Conservation (phyloP, 331 rosid genomes). For the Erythrophleum ivorense region DNA sequence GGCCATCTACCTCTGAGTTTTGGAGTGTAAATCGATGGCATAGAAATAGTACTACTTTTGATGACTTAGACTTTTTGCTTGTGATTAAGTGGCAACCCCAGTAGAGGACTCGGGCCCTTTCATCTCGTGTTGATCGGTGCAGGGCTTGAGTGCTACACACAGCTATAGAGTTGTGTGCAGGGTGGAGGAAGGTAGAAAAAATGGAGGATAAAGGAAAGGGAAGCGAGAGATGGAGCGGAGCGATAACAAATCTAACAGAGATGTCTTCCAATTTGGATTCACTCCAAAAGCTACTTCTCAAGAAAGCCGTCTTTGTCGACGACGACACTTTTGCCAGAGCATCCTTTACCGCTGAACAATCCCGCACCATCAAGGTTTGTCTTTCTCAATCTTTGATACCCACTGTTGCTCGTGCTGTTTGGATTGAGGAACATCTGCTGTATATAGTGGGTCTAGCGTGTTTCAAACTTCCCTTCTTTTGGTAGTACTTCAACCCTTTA, state of each 20-base stretch:
- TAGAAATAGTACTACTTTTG: too few relatives aligned
- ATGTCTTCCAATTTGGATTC: slow-evolving; percentile 82
- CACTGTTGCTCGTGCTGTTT: too few relatives aligned
- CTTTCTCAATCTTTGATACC: not conserved
- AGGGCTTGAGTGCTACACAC: not conserved
- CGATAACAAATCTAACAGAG: slow-evolving; percentile 80
- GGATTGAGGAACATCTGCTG: too few relatives aligned
- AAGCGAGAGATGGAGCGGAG: slow-evolving; percentile 88
- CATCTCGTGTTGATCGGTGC: not conserved
- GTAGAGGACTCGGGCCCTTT: too few relatives aligned
- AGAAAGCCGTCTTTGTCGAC: slow-evolving; percentile 89
- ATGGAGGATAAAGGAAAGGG: slow-evolving; percentile 81
- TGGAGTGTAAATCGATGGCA: too few relatives aligned
- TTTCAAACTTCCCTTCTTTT: not conserved
- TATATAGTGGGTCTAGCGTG: not conserved
- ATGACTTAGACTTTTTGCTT: too few relatives aligned
- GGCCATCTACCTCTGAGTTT: too few relatives aligned
- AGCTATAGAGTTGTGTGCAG: not conserved
- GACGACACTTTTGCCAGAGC: slow-evolving; percentile 85
- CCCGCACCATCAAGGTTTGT: slow-evolving; percentile 78
- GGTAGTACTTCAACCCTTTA: not conserved
- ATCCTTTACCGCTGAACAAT: slow-evolving; percentile 85
- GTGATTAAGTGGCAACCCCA: too few relatives aligned
- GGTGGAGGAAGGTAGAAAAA: not conserved
- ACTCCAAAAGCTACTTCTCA: slow-evolving; percentile 83